These are phyloP conservation scores for Tripterygium wilfordii DNA, from an alignment of 177 flowering plant species.

Conservation along the genomic window DNA sequence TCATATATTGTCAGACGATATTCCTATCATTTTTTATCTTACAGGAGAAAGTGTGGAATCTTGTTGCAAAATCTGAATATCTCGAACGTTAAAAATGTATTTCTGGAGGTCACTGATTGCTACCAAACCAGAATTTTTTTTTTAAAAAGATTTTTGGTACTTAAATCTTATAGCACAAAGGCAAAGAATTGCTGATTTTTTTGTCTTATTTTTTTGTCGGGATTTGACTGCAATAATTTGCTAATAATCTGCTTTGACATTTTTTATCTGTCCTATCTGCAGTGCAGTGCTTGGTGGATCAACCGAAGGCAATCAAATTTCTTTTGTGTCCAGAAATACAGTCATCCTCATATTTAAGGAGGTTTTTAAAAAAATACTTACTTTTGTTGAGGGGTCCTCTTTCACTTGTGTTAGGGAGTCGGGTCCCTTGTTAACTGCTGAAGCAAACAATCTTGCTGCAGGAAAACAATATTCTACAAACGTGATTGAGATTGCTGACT, in stretches of 20 bases:
- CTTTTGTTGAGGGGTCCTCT: constrained; percentile 45
- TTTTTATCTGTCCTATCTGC: constrained; percentile 20
- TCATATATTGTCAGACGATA: too few relatives aligned
- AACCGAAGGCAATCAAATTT: constrained; percentile 29
- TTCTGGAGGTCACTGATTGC: too few relatives aligned
- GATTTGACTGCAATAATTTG: neutral
- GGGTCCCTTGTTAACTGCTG: constrained; percentile 23
- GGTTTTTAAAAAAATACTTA: constrained; percentile 34
- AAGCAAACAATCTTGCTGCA: constrained; percentile 8
- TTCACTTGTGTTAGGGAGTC: constrained; percentile 52
- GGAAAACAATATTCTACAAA: constrained; percentile 17
- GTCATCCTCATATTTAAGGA: constrained; percentile 39
- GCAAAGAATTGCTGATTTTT: too few relatives aligned
- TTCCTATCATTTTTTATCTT: too few relatives aligned
- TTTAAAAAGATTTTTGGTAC: too few relatives aligned
- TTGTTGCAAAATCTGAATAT: too few relatives aligned
- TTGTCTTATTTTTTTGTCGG: neutral
- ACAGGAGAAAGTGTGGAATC: too few relatives aligned
- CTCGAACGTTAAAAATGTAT: too few relatives aligned
- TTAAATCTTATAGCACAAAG: too few relatives aligned
- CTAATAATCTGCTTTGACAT: neutral
- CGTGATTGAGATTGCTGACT: constrained; percentile 45
- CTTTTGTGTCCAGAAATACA: constrained; percentile 54
- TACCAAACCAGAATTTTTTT: too few relatives aligned
- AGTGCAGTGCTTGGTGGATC: constrained; percentile 81